Evolutionary conservation across 345 rosid species (phyloP), one percentile per base, ranked within the genome.

Genomic region (Populus davidiana): DNA sequence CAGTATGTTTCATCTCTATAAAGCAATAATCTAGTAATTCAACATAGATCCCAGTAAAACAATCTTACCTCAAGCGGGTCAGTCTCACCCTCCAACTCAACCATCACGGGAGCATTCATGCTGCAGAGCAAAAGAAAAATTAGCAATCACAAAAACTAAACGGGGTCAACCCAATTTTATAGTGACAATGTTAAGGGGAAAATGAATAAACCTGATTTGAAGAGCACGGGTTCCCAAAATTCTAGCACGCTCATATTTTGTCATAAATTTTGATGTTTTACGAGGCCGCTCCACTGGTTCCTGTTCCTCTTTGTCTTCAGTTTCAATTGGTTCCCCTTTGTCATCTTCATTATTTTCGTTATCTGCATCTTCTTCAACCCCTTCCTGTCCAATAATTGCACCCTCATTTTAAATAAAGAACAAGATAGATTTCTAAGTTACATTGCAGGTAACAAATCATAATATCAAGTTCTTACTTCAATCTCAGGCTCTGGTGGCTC

Each of bases 21-120:
- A 50, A 20, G 73, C 61, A 47, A 17, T 27, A 11, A 72, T 16
- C 12, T 21, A 33, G 17, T 16, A 27, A 70, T 25, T 59, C 17
- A 29, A 70, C 21, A 39, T 21, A 41, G 35, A 33, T 25, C n/a
- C 4, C 47, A 23, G 63, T 10, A n/a, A 56, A 4, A 73, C 8
- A 74, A 52, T 21, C 56, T 44, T 74, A 94, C 93, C 97, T 91
- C 97, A 12, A 93, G 93, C 5, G 97, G 96, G 66, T 93, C 98
- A 39, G 93, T 91, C 82, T 93, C 97, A 0, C 96, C 94, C 84
- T 95, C 96, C 80, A 95, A 82, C 89, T 91, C 90, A 38, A 93
- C 99, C 96, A 92, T 95, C 20, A 93, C 92, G 21, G 98, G 98
- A 56, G 97, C 97, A 89, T 93, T 93, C 97, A 95, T 89, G 83